These are phyloP conservation scores for Boletus fagicola DNA, from an alignment of 768 basidiomycete genomes.

Conservation along the genomic window DNA sequence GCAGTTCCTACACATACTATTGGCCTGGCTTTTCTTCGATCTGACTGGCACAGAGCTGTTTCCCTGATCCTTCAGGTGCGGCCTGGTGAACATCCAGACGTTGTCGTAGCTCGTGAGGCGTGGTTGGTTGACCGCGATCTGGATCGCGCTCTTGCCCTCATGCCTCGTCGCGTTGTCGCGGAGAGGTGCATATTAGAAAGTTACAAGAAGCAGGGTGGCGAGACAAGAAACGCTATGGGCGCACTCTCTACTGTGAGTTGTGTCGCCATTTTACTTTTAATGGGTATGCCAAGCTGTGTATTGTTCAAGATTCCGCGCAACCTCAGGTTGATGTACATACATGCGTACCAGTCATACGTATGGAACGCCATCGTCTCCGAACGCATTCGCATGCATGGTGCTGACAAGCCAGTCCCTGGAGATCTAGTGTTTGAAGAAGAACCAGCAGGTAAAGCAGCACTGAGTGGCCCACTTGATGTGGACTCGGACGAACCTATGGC, in stretches of 20 bases:
- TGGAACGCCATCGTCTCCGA: slow-evolving; percentile 98
- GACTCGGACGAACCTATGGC: slow-evolving; percentile 31
- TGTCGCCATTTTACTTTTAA: neutral
- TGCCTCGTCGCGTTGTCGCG: slow-evolving; percentile 91
- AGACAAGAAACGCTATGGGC: slow-evolving; percentile 81
- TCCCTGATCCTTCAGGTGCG: slow-evolving; percentile 78
- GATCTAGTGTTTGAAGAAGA: slow-evolving; percentile 81
- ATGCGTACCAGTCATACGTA: slow-evolving; percentile 97
- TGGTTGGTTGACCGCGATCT: slow-evolving; percentile 85
- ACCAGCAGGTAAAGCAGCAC: slow-evolving; percentile 20
- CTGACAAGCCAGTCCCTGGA: slow-evolving; percentile 72
- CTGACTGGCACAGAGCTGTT: slow-evolving; percentile 87
- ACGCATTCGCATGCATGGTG: slow-evolving; percentile 76
- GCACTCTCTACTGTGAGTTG: slow-evolving; percentile 74
- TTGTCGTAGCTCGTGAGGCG: slow-evolving; percentile 76
- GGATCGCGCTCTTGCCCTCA: slow-evolving; percentile 75
- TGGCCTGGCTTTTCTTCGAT: slow-evolving; percentile 83
- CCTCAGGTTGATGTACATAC: slow-evolving; percentile 94
- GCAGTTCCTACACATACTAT: slow-evolving; percentile 94
- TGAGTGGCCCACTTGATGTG: slow-evolving; percentile 32
- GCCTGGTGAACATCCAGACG: slow-evolving; percentile 91
- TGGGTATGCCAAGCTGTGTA: slow-evolving; percentile 2
- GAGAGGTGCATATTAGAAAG: slow-evolving; percentile 91
- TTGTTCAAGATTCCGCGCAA: slow-evolving; percentile 85
- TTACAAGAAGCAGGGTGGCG: slow-evolving; percentile 76